Base-by-base conservation (phyloP, 352 stramenopile genomes). In the Phytophthora palmivora region DNA sequence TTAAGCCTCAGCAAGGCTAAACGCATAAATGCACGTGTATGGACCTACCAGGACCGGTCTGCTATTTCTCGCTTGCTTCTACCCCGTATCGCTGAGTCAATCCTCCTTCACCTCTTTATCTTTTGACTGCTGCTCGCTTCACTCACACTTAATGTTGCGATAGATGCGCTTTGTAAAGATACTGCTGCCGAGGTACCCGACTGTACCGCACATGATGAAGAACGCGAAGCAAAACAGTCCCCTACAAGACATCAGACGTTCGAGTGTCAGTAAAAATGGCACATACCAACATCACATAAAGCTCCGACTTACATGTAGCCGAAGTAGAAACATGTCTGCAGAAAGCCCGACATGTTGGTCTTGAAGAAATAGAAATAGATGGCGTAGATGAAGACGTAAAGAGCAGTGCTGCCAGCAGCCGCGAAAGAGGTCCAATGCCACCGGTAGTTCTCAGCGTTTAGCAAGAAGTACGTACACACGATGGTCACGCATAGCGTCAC, bases 361-460 rank as follows among this genome's bases (percentile, higher is more conserved):
- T 99, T 99, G 89, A 98, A 98, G 55, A 98, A 91, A 82, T 98
- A 99, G 80, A 99, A 99, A 82, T 99, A 99, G 61, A 99, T 93
- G 45, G 93, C 90, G 84, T 99, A 99, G 51, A 99, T 55, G 76
- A 99, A 99, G 21, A 99, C 97, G 77, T 99, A 99, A 33, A 87
- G 67, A 19, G 96, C 92, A 2, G 96, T 99, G 41, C 83, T 97
- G 12, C 87, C 96, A 12, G 95, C 95, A 1, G 93, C 96, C 9
- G 91, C 80, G 61, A 99, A 99, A 6, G 96, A 95, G 24, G 96
- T 98, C 98, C 98, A 99, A 78, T 99, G 97, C 97, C 97, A 99
- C 41, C 97, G 87, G 76, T 99, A 99, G 79, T 99, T 99, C 76
- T 99, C 98, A 26, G 94, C 87, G 69, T 99, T 99, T 30, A 99